phyloP scores from a whole-genome alignment of 495 filamentous ascomycete genomes.

The Daldinia vernicosa region DNA sequence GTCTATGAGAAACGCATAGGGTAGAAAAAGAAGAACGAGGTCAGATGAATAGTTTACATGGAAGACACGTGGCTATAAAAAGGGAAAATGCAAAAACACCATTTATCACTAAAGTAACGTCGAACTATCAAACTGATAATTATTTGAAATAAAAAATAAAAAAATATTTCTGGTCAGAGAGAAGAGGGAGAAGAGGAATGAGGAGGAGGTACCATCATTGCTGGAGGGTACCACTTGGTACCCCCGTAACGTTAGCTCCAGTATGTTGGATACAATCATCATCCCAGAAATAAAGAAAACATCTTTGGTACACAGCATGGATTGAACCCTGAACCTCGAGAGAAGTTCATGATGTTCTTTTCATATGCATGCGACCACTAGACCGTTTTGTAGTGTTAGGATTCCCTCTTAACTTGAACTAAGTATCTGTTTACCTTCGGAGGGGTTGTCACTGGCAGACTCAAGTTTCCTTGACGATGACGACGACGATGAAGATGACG shows the following conservation, averaged over 20 bases:
- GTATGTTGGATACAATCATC: not conserved
- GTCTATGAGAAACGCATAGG: not conserved
- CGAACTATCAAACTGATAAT: not conserved
- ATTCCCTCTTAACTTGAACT: not conserved
- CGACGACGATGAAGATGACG: not conserved
- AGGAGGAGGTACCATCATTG: no score
- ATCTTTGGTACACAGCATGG: not conserved
- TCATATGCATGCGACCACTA: not conserved
- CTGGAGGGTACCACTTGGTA: not conserved
- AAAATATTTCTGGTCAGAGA: not conserved
- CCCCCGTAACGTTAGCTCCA: not conserved
- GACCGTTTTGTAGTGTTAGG: not conserved
- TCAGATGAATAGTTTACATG: not conserved
- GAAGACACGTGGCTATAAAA: not conserved
- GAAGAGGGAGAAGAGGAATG: no score
- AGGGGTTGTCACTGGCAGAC: not conserved
- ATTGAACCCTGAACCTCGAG: not conserved
- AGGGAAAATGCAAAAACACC: not conserved
- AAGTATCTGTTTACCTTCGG: not conserved
- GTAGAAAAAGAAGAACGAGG: not conserved
- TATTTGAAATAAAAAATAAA: no score
- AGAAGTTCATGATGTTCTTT: not conserved
- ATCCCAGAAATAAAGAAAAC: not conserved
- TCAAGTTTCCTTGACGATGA: not conserved
- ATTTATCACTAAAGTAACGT: not conserved